phyloP scores from a whole-genome alignment of 768 basidiomycete genomes.

The Coprinopsis cinerea region DNA sequence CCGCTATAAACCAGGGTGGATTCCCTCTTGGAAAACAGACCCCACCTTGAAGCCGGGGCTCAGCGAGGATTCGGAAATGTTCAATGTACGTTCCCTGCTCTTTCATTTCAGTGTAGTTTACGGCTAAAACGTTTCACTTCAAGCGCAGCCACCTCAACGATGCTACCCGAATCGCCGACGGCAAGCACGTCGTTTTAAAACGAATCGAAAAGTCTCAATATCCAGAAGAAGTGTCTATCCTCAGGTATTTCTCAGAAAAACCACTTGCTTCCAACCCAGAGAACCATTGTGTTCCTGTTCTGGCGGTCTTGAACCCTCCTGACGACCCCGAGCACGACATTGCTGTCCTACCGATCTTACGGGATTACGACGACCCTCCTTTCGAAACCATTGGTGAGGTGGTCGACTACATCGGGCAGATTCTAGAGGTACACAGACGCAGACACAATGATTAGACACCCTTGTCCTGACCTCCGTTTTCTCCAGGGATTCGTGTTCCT shows the following conservation, averaged over 20 bases:
- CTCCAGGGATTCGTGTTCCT: slow-evolving; percentile 29
- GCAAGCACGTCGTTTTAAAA: slow-evolving; percentile 25
- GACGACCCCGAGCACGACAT: slow-evolving; percentile 15
- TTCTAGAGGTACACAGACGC: slow-evolving; percentile 23
- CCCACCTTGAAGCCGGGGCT: background rate
- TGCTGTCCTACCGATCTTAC: slow-evolving; percentile 25
- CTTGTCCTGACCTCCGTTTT: background rate
- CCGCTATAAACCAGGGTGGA: slow-evolving; percentile 27
- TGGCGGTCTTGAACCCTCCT: slow-evolving; percentile 17
- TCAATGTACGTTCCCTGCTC: too few species aligned
- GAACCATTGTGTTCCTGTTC: slow-evolving; percentile 32
- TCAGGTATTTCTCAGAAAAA: slow-evolving; percentile 14
- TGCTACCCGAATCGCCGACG: slow-evolving; percentile 23
- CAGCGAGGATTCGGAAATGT: background rate
- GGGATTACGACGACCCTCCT: slow-evolving; percentile 18
- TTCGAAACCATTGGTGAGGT: slow-evolving; percentile 31
- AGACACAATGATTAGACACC: slow-evolving; percentile 7
- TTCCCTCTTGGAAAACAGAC: slow-evolving; percentile 26
- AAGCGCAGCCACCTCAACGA: slow-evolving; percentile 16
- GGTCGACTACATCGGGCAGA: slow-evolving; percentile 26
- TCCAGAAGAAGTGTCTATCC: slow-evolving; percentile 27
- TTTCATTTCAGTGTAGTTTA: too few species aligned
- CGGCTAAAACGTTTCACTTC: too few species aligned
- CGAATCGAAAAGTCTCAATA: slow-evolving; percentile 6
- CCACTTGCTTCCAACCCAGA: slow-evolving; percentile 14